Evolutionary conservation across 1,139 yeast species (phyloP), one percentile per base, ranked within the genome.

Genomic region (Schwanniomyces etchellsii): DNA sequence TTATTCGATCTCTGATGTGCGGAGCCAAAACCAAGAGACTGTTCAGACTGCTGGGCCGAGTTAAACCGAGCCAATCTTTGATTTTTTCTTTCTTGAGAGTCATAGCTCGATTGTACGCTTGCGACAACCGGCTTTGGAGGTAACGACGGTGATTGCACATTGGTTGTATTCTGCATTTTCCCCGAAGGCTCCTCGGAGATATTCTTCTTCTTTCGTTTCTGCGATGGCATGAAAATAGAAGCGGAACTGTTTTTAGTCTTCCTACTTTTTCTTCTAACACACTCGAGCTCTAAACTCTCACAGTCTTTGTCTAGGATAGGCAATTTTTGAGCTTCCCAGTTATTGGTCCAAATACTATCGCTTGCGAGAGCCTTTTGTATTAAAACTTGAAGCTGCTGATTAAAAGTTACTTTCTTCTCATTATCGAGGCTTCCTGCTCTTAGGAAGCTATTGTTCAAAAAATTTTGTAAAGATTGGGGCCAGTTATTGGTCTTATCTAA

Each of bases 311-410:
- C 63, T 24, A 80, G 46, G 2, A 75, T 49, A 0, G 91, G 89
- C 2, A 82, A 42, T 18, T 57, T 56, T 49, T 77, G 82, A 6
- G 38, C 44, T 6, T 47, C 49, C 94, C 94, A 83, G 43, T 81
- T 73, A 39, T 77, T 79, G 1, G 54, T 45, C 62, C 72, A 66
- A 3, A 81, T 48, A 26, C 63, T 63, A 11, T 62, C 58, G 25
- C 60, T 52, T 3, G 54, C 55, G 27, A 71, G 64, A 0, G 89
- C 88, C 27, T 37, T 35, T 28, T 51, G 50, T 7, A 66, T 39
- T 20, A 66, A 30, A 16, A 37, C 28, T 35, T 50, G 57, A 18
- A 66, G 35, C 35, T 66, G 64, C 5, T 33, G 27, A 25, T 60
- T 55, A 33, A 62, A 57, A 4, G 32, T 27, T 3, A 43, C 36